Base-by-base conservation (phyloP, 331 rosid species). In the Pyracantha coccinea region DNA sequence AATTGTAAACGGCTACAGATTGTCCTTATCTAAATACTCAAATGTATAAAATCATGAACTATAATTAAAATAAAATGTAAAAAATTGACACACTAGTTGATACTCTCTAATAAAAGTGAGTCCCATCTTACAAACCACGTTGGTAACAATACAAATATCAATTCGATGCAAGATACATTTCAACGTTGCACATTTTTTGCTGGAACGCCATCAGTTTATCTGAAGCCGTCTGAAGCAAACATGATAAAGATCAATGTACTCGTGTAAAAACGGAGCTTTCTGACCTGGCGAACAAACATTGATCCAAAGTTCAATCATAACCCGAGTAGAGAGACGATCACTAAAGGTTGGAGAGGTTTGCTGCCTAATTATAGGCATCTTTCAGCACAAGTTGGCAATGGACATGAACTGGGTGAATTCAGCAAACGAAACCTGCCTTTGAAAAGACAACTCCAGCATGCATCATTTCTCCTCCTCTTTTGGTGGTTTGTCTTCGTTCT, bases 401-500 rank as follows among this genome's bases (percentile, higher is more conserved):
- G 67, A 72, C 5, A 24, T 25, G 68, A 75, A 64, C 64, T 27
- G 66, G 59, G 66, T 32, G 75, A 29, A 66, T 25, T 80, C 47
- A n/a, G 68, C 28, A 35, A 45, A 72, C 59, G 29, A 82, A 76
- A 75, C 75, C 79, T 75, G 60, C 58, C 57, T 59, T 28, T 16
- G 73, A 65, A 68, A 73, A 50, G 52, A 54, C 25, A 24, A 67
- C 79, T 73, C 80, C 73, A 1, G 10, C 44, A 38, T 66, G 71
- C 78, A 52, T 83, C 83, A 84, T 82, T 89, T 83, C 68, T 84
- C 88, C 70, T 84, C 92, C 75, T 91, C 95, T 53, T 77, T 79
- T 38, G 90, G 82, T 61, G 85, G 84, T 71, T 89, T 87, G 75
- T 89, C 97, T 45, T 91, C 97, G 27, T 89, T 86, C 87, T 91